Percentiles rank a stretch among this genome's conserved stretches.
These are phyloP conservation scores for Penicillium samsonianum DNA, from an alignment of 495 filamentous ascomycete species.

Conservation along the genomic window DNA sequence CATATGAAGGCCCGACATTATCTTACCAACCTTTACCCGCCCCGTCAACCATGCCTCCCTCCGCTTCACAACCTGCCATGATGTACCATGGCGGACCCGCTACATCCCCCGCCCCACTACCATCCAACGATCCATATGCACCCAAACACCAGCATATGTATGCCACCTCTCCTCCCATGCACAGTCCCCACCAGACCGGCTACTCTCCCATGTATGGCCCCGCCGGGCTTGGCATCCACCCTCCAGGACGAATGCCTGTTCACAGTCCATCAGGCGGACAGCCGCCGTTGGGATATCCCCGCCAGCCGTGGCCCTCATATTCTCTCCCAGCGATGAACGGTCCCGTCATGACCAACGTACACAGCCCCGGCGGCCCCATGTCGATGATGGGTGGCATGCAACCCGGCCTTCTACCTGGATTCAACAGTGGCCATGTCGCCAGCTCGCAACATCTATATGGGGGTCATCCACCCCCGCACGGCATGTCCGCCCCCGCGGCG, in stretches of 20 bases:
- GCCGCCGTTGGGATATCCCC: constrained; percentile 46
- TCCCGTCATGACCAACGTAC: constrained; percentile 76
- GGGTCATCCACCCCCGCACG: constrained; percentile 45
- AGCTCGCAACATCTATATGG: constrained; percentile 59
- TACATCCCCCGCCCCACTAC: constrained; percentile 61
- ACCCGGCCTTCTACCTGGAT: constrained; percentile 47
- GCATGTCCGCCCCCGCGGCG: constrained; percentile 51
- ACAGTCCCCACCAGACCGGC: constrained; percentile 61
- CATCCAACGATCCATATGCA: constrained; percentile 62
- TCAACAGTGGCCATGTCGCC: constrained; percentile 59
- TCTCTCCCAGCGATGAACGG: constrained; percentile 61
- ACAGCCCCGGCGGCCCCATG: constrained; percentile 69
- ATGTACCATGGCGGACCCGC: constrained; percentile 49
- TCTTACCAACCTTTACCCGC: constrained; percentile 56
- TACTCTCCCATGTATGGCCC: constrained; percentile 58
- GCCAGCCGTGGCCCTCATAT: constrained; percentile 58
- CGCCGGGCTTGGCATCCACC: constrained; percentile 60
- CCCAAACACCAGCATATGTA: constrained; percentile 60
- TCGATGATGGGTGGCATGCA: constrained; percentile 67
- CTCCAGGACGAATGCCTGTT: constrained; percentile 56
- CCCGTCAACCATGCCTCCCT: constrained; percentile 36
- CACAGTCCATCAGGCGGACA: constrained; percentile 52
- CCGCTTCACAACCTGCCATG: constrained; percentile 24
- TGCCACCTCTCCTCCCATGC: constrained; percentile 57
- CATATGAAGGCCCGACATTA: constrained; percentile 59